Evolutionary conservation across 164 flowering plant species (phyloP).

Genomic region (Houttuynia cordata): DNA sequence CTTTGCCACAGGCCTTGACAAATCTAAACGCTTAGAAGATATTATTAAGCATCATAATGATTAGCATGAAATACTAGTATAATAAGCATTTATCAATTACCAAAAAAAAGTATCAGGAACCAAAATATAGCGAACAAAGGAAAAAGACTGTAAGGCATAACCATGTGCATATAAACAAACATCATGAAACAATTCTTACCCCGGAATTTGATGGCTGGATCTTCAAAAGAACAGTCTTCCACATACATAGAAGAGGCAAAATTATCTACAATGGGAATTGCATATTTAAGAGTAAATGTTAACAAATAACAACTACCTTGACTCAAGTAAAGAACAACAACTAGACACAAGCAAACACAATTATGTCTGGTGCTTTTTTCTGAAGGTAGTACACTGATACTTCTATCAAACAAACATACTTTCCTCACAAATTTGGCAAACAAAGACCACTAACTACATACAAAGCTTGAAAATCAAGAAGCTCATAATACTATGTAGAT

Average conservation of each 20-base stretch:
- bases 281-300: too few relatives aligned
- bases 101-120: too few relatives aligned
- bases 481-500: not conserved
- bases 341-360: not conserved
- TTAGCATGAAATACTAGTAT: too few relatives aligned
- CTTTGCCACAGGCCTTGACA: too few relatives aligned
- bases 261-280: slow-evolving; percentile 27
- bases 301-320: not conserved
- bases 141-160: too few relatives aligned
- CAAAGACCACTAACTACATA: not conserved
- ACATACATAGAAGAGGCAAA: slow-evolving; percentile 61
- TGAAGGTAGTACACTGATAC: not conserved
- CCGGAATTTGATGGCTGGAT: slow-evolving; percentile 73
- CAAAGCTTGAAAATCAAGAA: not conserved
- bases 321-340: not conserved
- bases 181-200: slow-evolving; percentile 28
- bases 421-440: too few relatives aligned
- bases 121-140: too few relatives aligned
- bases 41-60: too few relatives aligned
- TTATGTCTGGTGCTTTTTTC: not conserved
- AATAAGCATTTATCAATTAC: too few relatives aligned
- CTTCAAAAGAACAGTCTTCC: slow-evolving; percentile 79
- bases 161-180: too few relatives aligned
- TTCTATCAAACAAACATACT: not conserved
- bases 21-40: too few relatives aligned